Evolutionary conservation across 2,329 filamentous ascomycete genomes (phyloP).

Genomic region (Phialocephala sp.): DNA sequence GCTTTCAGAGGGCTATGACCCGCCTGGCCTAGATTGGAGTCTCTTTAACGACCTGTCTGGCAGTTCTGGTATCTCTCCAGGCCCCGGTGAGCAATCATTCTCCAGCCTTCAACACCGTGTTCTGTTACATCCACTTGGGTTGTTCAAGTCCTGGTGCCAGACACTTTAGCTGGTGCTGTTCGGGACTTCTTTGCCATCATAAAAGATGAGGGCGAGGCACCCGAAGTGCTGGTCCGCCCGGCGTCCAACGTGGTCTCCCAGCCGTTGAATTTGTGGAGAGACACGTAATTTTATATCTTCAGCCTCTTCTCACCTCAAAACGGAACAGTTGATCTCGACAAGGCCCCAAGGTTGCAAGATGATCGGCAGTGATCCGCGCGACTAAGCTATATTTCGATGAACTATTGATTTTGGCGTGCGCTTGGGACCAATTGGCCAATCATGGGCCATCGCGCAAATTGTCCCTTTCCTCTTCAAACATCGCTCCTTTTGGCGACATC

Average conservation of each 20-base stretch:
- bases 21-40: no score
- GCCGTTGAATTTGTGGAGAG: slow-evolving; percentile 4
- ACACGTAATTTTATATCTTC: slow-evolving; percentile 1
- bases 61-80: no score
- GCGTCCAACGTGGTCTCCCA: background rate
- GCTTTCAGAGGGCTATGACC: no score
- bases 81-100: no score
- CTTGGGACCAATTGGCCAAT: slow-evolving; percentile 12
- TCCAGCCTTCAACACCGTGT: no score
- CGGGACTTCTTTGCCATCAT: no score
- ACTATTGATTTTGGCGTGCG: slow-evolving; percentile 11
- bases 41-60: no score
- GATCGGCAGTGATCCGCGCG: slow-evolving; percentile 6
- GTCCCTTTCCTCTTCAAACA: slow-evolving; percentile 9
- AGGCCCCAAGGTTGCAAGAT: background rate
- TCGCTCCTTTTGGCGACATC: background rate
- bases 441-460: background rate
- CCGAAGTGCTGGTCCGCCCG: no score
- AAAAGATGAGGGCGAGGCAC: no score
- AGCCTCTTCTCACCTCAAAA: background rate
- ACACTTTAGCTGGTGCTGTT: no score
- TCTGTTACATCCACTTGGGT: no score
- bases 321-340: background rate
- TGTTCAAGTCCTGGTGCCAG: no score
- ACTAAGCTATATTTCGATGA: slow-evolving; percentile 4